Evolutionary conservation across 768 basidiomycete species (phyloP).

Genomic region (Phylloporus sp.): DNA sequence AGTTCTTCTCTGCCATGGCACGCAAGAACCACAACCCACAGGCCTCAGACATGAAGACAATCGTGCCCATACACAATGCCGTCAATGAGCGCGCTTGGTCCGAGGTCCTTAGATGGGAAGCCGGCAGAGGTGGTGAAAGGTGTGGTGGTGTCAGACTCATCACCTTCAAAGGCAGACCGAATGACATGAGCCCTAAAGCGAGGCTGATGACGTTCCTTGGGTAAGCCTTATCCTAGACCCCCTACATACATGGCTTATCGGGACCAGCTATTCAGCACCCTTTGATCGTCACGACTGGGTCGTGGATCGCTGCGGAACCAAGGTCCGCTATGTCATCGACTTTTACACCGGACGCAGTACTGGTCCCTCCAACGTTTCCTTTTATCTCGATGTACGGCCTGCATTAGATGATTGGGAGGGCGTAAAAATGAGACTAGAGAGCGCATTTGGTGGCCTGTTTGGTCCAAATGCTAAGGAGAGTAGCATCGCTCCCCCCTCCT

Average conservation of each 20-base stretch:
- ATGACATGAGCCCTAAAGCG: slow-evolving; percentile 76
- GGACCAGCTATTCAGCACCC: slow-evolving; percentile 78
- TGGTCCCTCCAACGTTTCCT: slow-evolving; percentile 58
- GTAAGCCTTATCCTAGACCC: slow-evolving; percentile 43
- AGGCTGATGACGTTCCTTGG: slow-evolving; percentile 80
- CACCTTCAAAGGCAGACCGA: slow-evolving; percentile 87
- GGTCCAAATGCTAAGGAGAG: slow-evolving; percentile 19
- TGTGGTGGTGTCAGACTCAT: slow-evolving; percentile 83
- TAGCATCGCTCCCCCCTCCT: slow-evolving; percentile 14
- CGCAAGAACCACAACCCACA: slow-evolving; percentile 90
- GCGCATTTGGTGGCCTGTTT: slow-evolving; percentile 45
- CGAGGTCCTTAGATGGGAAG: slow-evolving; percentile 81
- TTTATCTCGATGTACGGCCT: slow-evolving; percentile 92
- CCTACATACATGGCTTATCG: neutral
- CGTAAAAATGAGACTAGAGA: slow-evolving; percentile 72
- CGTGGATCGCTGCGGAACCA: slow-evolving; percentile 87
- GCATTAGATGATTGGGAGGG: slow-evolving; percentile 94
- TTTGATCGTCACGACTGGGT: slow-evolving; percentile 99
- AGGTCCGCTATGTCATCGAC: slow-evolving; percentile 93
- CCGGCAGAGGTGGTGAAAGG: slow-evolving; percentile 70
- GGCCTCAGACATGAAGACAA: slow-evolving; percentile 86
- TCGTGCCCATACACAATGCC: slow-evolving; percentile 98
- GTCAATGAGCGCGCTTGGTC: slow-evolving; percentile 94
- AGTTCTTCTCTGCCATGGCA: slow-evolving; percentile 96
- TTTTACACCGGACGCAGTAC: slow-evolving; percentile 84